Evolutionary conservation across 768 basidiomycete species (phyloP).

Genomic region (Lyophyllum decastes): DNA sequence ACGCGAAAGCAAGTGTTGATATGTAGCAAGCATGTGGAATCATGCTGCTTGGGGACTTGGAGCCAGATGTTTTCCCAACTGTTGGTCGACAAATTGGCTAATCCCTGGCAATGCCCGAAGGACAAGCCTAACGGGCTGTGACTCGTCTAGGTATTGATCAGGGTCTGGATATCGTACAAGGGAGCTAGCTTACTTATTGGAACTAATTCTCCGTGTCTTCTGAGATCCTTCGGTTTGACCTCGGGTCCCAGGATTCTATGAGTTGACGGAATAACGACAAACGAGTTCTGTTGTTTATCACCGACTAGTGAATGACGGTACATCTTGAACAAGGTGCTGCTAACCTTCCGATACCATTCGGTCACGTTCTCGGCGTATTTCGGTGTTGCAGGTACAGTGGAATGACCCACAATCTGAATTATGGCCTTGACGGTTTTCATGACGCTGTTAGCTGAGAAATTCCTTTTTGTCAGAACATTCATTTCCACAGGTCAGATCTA

Average conservation of each 20-base stretch:
- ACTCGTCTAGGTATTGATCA: constrained; percentile 48
- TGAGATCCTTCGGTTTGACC: constrained; percentile 43
- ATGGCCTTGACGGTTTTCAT: constrained; percentile 69
- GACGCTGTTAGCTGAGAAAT: constrained; percentile 44
- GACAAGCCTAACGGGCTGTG: constrained; percentile 76
- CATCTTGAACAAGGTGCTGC: constrained; percentile 12
- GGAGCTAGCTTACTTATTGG: constrained; percentile 53
- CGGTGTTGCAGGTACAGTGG: constrained; percentile 54
- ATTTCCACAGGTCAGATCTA: not conserved
- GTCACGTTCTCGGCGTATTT: constrained; percentile 56
- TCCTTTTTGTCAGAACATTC: not conserved
- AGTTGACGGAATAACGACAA: constrained; percentile 65
- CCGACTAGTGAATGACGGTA: not conserved
- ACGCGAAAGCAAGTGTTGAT: not conserved
- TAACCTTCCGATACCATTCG: constrained; percentile 74
- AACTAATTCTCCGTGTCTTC: constrained; percentile 66
- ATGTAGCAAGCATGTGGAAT: not conserved
- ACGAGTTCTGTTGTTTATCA: constrained; percentile 57
- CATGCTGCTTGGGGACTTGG: not conserved
- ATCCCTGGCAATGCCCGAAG: constrained; percentile 66
- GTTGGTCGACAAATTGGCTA: constrained; percentile 51
- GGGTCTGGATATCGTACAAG: not conserved
- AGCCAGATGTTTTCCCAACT: constrained; percentile 18
- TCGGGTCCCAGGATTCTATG: constrained; percentile 55
- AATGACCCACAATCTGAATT: constrained; percentile 76